A percentile compares a stretch with the other conserved stretches of the same genome.
phyloP scores from a whole-genome alignment of 192 early-diverging fungal species.

The Phycomyces nitens region DNA sequence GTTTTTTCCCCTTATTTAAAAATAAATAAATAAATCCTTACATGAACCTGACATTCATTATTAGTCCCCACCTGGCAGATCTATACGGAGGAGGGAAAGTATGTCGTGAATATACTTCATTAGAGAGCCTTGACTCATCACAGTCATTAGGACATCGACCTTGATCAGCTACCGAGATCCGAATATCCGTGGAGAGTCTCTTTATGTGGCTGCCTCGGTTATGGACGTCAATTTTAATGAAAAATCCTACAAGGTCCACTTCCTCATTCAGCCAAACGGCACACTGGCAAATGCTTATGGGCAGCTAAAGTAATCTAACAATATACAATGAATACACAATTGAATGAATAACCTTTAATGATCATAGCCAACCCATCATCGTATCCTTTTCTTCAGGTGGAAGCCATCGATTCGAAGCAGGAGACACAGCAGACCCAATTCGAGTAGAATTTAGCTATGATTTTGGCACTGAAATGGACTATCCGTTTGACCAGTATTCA shows the following conservation, averaged over 20 bases:
- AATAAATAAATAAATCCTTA: neutral
- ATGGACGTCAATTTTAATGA: slow-evolving; percentile 44
- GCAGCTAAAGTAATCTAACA: slow-evolving; percentile 22
- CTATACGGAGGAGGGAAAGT: slow-evolving; percentile 33
- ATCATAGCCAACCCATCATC: slow-evolving; percentile 19
- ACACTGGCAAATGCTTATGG: slow-evolving; percentile 38
- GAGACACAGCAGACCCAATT: slow-evolving; percentile 22
- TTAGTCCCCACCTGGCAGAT: slow-evolving; percentile 33
- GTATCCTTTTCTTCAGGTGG: slow-evolving; percentile 21
- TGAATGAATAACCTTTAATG: neutral
- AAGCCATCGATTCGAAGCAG: slow-evolving; percentile 15
- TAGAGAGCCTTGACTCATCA: neutral
- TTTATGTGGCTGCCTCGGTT: slow-evolving; percentile 39
- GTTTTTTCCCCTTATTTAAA: too few relatives aligned
- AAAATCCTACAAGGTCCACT: slow-evolving; percentile 44
- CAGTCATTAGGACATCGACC: slow-evolving; percentile 11
- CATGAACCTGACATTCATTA: neutral
- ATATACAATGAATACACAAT: neutral
- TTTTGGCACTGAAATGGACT: slow-evolving; percentile 36
- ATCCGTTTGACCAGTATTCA: slow-evolving; percentile 46
- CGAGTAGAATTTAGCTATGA: slow-evolving; percentile 24
- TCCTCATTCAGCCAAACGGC: slow-evolving; percentile 42
- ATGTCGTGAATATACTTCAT: neutral
- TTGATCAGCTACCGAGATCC: slow-evolving; percentile 26
- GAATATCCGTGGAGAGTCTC: slow-evolving; percentile 23